phyloP scores from a whole-genome alignment of 176 grass and related monocot species.

The Thalia dealbata region DNA sequence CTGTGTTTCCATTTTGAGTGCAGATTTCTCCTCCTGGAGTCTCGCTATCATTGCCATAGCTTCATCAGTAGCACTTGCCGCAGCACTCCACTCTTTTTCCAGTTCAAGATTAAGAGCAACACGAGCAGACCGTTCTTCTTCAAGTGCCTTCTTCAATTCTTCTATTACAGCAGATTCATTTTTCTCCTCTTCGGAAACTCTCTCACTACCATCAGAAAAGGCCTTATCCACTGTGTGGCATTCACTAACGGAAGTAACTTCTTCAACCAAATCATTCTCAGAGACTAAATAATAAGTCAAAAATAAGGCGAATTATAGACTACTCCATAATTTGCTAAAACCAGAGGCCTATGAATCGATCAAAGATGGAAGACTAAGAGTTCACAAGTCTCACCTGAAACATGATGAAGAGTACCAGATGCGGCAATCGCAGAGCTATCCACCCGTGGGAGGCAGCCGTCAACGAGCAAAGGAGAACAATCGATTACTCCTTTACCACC shows the following conservation, averaged over 20 bases:
- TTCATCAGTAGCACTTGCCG: constrained; percentile 65
- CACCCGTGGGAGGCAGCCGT: background rate
- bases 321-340: background rate
- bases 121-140: constrained; percentile 26
- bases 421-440: background rate
- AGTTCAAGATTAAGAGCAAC: constrained; percentile 49
- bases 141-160: constrained; percentile 24
- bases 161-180: background rate
- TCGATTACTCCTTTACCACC: background rate
- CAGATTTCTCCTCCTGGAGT: constrained; percentile 83
- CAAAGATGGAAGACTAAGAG: background rate
- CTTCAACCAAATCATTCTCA: background rate
- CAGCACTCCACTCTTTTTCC: constrained; percentile 77
- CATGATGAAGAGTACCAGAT: background rate
- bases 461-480: background rate
- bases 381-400: constrained; percentile 9
- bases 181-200: background rate
- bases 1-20: constrained; percentile 56
- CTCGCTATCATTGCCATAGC: constrained; percentile 97
- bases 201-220: background rate
- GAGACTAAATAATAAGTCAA: background rate
- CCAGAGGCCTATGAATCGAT: background rate
- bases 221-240: constrained; percentile 1
- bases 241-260: constrained; percentile 1
- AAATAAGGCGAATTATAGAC: background rate